These are phyloP conservation scores for Hypoxylon fuscum DNA, from an alignment of 495 filamentous ascomycete genomes.

Conservation along the genomic window DNA sequence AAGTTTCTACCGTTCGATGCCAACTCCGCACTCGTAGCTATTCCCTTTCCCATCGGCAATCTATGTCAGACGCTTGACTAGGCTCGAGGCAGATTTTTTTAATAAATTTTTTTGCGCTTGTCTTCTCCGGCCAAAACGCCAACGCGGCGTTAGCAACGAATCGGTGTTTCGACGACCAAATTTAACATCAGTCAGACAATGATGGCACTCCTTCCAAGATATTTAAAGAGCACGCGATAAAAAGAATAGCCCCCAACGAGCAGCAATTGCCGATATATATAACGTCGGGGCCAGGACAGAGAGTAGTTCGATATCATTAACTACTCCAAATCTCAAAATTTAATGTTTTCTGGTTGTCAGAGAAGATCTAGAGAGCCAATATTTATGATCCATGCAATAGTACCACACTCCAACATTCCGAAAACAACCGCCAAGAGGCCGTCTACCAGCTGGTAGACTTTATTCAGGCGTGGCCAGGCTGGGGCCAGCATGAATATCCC, in stretches of 20 bases:
- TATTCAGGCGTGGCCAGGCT: constrained; percentile 16
- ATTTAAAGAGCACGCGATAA: constrained; percentile 32
- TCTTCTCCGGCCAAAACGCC: constrained; percentile 18
- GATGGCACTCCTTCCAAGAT: constrained; percentile 34
- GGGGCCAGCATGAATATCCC: constrained; percentile 33
- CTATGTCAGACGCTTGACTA: constrained; percentile 14
- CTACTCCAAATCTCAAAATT: neutral
- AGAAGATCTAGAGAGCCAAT: neutral
- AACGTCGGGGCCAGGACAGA: neutral
- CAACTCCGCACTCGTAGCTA: neutral
- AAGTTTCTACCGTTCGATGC: neutral
- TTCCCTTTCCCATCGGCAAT: constrained; percentile 7
- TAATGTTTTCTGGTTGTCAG: neutral
- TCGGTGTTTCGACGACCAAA: constrained; percentile 23
- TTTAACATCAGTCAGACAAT: constrained; percentile 33
- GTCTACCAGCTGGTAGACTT: constrained; percentile 23
- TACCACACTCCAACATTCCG: constrained; percentile 8
- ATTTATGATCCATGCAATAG: constrained; percentile 10
- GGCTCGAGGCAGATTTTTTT: constrained; percentile 20
- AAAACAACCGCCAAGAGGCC: constrained; percentile 11
- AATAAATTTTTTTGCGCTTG: too few species aligned
- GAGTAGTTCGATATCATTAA: neutral
- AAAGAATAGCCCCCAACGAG: constrained; percentile 22
- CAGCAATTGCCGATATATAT: constrained; percentile 15
- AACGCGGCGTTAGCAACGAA: constrained; percentile 9